phyloP scores from a whole-genome alignment of 2,329 filamentous ascomycete species.

The Purpureocillium takamizusanense region DNA sequence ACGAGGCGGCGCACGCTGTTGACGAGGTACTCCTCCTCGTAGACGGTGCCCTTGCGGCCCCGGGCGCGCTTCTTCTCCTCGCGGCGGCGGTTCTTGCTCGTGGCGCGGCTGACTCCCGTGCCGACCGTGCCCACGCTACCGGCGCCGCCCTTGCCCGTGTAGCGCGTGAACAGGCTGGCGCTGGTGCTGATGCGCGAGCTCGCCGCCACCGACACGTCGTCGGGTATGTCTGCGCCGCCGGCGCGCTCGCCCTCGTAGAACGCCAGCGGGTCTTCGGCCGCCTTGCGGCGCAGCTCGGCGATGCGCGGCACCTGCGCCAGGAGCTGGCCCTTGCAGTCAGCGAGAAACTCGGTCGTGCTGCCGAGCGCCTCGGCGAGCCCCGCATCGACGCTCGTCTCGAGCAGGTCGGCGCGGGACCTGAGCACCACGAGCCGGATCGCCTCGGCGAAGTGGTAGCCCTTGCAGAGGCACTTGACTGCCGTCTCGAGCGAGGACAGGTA shows the following conservation, averaged over 20 bases:
- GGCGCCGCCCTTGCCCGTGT: conserved; percentile 61
- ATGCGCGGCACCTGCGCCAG: conserved; percentile 79
- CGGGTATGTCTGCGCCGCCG: conserved; percentile 64
- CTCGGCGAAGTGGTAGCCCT: conserved; percentile 78
- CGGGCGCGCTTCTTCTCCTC: conserved; percentile 93
- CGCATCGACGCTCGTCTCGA: conserved; percentile 62
- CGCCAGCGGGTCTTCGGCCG: conserved; percentile 73
- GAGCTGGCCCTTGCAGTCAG: conserved; percentile 84
- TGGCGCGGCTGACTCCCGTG: conserved; percentile 67
- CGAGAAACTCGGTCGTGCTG: conserved; percentile 79
- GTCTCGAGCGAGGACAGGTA: conserved; percentile 65
- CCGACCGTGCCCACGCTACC: conserved; percentile 57
- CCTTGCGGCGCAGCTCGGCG: conserved; percentile 70
- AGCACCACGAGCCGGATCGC: conserved; percentile 71
- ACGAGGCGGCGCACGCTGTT: conserved; percentile 78
- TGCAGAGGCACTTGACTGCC: conserved; percentile 73
- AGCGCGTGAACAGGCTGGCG: conserved; percentile 86
- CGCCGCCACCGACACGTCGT: conserved; percentile 85
- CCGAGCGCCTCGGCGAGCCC: conserved; percentile 75
- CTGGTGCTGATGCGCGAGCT: conserved; percentile 70
- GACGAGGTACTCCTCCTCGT: conserved; percentile 95
- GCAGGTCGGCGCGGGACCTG: conserved; percentile 49
- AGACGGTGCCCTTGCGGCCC: conserved; percentile 93
- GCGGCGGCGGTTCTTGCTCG: conserved; percentile 75
- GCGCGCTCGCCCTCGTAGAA: conserved; percentile 76